Evolutionary conservation across 1,284 basidiomycete species (phyloP), one percentile per base, ranked within the genome.

Genomic region (Leccinum griseonigrum): DNA sequence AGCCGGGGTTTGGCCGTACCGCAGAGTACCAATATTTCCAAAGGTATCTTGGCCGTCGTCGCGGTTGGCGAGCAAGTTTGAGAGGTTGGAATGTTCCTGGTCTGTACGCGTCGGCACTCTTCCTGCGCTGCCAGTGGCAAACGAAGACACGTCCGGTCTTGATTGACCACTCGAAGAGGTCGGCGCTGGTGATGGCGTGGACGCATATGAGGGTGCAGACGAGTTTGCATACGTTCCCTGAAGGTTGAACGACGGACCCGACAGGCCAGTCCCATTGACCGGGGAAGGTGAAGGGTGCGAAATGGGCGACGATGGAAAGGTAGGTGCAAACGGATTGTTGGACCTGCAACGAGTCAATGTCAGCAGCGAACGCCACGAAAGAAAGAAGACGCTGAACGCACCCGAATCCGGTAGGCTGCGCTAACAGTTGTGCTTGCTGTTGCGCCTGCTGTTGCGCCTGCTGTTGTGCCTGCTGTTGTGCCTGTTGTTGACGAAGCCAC

Each of bases 21-120:
- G 84, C 63, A 96, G 75, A 59, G 81, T 71, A 40, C 96, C 95
- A 48, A 86, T 70, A 75, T 98, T 98, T 56, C 95, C 95, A 73
- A 98, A 98, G 50, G 95, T 96, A 77, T 98, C 95, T 74, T 91
- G 79, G 0, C 96, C 95, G 68, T 94, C 94, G 60, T 94, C 94
- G 59, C 88, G 81, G 68, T 92, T 91, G 7, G 92, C 95, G 64
- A 97, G 85, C 67, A 97, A 75, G 61, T 77, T 81, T 4, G 94
- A 94, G 59, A 98, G 83, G 54, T 88, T 83, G 8, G 88, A 76
- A 73, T 97, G 89, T 67, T 92, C 86, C 62, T 90, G 85, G 66
- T 75, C 67, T 58, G 79, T 60, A 64, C 76, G 68, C 40, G 75
- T 71, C 58, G 75, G 69, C 14, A 71, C 74, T 66, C 67, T 70